Evolutionary conservation across 2,329 filamentous ascomycete genomes (phyloP), one percentile per base, ranked within the genome.

Genomic region (Sclerotinia sclerotiorum): DNA sequence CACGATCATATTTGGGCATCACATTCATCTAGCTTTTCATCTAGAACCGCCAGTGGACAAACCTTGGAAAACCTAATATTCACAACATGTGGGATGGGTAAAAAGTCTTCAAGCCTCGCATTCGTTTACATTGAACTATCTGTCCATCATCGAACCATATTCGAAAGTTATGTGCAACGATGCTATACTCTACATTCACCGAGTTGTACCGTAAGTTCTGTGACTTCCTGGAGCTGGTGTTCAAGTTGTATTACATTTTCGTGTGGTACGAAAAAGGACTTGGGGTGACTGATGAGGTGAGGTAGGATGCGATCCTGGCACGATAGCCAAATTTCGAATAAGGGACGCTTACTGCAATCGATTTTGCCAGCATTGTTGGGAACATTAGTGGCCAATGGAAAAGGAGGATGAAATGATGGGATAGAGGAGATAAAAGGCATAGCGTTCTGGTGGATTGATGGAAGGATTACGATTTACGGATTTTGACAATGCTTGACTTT

Each of bases 281-380:
- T 39, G 39, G n/a, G 11, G 54, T 56, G 54, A 51, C 46, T 32
- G 46, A 10, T 62, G 58, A 62, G 21, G 29, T 27, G 58, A 49
- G 29, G 21, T n/a, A 51, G 32, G n/a, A 39, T 62, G 29, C 8
- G 29, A 51, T 42, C 60, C 60, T 63, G 19, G 60, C n/a, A 63
- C 13, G 15, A 27, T 60, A 46, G 24, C 17, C 42, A 46, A 27
- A 15, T 46, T 21, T 52, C n/a, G 32, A 15, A 29, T 46, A 61
- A 60, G 32, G 46, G 55, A 61, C 55, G 55, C 65, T 67, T 44
- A 67, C 55, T 67, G 42, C 42, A 49, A 29, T 66, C 19, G 44
- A 13, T 7, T 51, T 60, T 35, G 44, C 64, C 15, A 29, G 54
- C n/a, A 66, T 60, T 24, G 5, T 39, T 49, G 42, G n/a, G 56